Conservation (phyloP, 2,329 filamentous ascomycete genomes). For the Ascochyta viciae-villosae region DNA sequence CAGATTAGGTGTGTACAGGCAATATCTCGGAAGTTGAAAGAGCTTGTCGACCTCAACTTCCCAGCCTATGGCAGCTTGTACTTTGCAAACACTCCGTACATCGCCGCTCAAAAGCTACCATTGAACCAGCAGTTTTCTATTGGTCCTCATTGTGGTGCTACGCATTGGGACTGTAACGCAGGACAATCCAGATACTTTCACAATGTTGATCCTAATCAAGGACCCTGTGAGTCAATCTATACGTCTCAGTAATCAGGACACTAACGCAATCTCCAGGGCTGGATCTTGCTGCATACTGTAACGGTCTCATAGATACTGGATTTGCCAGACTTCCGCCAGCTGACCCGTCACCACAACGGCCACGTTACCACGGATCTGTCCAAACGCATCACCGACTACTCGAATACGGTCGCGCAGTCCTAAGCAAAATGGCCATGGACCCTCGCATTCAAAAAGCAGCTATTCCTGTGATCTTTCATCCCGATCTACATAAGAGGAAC, state of each 20-base stretch:
- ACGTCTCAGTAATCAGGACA: too few species aligned
- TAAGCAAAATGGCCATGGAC: background rate
- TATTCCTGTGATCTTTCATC: conserved; percentile 47
- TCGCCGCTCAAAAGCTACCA: conserved; percentile 14
- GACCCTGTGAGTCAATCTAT: conserved; percentile 47
- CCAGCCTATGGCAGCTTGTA: conserved; percentile 32
- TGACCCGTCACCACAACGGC: background rate
- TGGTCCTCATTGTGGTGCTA: conserved; percentile 40
- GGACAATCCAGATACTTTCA: conserved; percentile 46
- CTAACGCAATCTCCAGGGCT: background rate
- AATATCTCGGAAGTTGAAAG: too few species aligned
- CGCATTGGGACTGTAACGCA: conserved; percentile 41
- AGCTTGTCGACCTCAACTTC: background rate
- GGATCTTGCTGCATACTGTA: background rate
- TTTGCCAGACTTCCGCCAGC: background rate
- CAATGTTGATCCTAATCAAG: conserved; percentile 42
- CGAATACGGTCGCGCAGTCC: background rate
- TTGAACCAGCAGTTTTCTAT: conserved; percentile 36
- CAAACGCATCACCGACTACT: background rate
- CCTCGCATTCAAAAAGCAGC: conserved; percentile 37
- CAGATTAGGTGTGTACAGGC: background rate
- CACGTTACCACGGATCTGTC: background rate
- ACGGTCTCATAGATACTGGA: background rate
- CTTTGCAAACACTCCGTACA: conserved; percentile 31
- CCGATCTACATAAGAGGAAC: conserved; percentile 53